Evolutionary conservation across 2,329 filamentous ascomycete genomes (phyloP), one percentile per base, ranked within the genome.

Genomic region (Epichloe coenophiala): DNA sequence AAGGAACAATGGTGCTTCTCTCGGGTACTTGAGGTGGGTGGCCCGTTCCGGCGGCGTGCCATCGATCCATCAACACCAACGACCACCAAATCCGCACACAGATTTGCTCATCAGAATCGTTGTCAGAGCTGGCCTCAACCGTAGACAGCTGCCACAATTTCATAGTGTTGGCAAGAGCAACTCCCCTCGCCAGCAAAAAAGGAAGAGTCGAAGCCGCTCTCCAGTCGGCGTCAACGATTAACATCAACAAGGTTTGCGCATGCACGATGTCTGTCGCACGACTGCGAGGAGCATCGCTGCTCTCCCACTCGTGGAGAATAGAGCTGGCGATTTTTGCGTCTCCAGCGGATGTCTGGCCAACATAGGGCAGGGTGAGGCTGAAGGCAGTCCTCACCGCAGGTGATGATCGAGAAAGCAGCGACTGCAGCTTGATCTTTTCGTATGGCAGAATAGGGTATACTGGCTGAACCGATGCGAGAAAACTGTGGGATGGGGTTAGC

Each of bases 81-180:
- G 80, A 78, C 80, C 82, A 87, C 84, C 84, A 88, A 17, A 83
- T 75, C 42, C 82, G 75, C 47, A 81, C 70, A 2, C 75, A 75
- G 4, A 87, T 68, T 17, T 78, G 77, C 47, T 81, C 78, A 43
- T 83, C 78, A 19, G 75, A 76, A 60, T 86, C 80, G 2, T 69
- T 60, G 48, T 83, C 77, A 9, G 69, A 63, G 5, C 75, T 71
- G 4, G 66, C 63, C 48, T 72, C 71, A 44, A 71, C 81, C 0
- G 58, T 57, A 7, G 59, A 59, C 31, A 62, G 60, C 49, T 61
- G 61, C 67, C 67, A 81, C 52, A 87, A 69, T 58, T 78, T 80
- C 68, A 86, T 75, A 13, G 74, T 74, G 54, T 84, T 82, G 1
- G 83, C 81, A 13, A 84, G 67, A 2, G 79, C 80, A 13, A 86